Base-by-base conservation (phyloP, 2,329 filamentous ascomycete species). In the Magnaporthiopsis incrustans region DNA sequence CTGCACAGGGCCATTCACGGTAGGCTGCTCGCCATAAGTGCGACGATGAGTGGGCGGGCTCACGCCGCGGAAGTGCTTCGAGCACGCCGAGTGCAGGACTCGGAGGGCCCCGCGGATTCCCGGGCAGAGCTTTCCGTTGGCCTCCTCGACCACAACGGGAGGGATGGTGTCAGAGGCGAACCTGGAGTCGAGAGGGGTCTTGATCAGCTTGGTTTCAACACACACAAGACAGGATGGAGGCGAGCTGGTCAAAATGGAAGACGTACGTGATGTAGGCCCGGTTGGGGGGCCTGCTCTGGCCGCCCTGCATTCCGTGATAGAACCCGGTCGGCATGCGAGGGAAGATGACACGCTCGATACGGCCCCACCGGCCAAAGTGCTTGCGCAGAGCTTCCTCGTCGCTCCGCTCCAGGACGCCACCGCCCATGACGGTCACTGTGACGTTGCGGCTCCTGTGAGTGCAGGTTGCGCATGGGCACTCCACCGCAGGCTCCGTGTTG, bases 361-460 rank as follows among this genome's bases (percentile, higher is more conserved):
- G n/a, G 2, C 60, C 60, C 60, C 60, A 62, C 26, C n/a, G 38
- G 26, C 33, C 12, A 32, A 62, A 62, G 60, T 56, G 27, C 14
- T 18, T 26, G 25, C 38, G 60, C 44, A 62, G 60, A 8, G 30
- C 26, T 12, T 27, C 33, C 44, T 32, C 27, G 10, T 62, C 38
- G 50, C 44, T 53, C 22, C 35, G n/a, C 2, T 56, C 44, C 44
- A 53, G 26, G 60, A 11, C 27, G 25, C 60, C 22, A 26, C 50
- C 60, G 4, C 35, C 60, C 38, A 56, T 53, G 25, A 62, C 30
- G 26, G 4, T 32, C 11, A 62, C 44, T 8, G 57, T 38, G n/a
- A 63, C 25, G n/a, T 53, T 63, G 30, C 61, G 61, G 61, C 61
- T 58, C 61, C 15, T 58, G 1, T 27, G n/a, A n/a, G 15, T 14